Evolutionary conservation across 108 stramenopile genomes (phyloP).

Genomic region (Aurantiochytrium sp.): DNA sequence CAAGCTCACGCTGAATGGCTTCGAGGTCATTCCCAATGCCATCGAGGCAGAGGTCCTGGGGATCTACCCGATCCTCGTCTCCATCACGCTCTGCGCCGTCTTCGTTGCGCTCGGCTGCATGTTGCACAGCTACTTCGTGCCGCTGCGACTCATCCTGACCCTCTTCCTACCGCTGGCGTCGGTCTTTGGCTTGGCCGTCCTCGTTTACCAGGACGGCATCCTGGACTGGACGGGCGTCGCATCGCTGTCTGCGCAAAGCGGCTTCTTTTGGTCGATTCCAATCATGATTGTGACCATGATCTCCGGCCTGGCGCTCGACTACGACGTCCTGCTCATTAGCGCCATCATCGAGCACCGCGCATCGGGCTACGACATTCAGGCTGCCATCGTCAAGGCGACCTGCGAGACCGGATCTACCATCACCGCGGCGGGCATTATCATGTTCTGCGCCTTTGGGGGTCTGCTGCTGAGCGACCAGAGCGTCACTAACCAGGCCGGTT

Average conservation of each 20-base stretch:
- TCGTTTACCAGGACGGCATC: conserved; percentile 48
- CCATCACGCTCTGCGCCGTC: neutral
- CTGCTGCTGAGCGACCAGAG: conserved; percentile 41
- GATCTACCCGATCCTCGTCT: neutral
- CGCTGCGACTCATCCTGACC: neutral
- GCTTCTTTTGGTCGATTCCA: conserved; percentile 51
- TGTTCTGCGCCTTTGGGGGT: conserved; percentile 52
- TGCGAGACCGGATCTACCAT: conserved; percentile 47
- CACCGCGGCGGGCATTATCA: conserved; percentile 50
- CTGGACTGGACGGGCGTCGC: conserved; percentile 18
- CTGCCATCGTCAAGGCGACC: conserved; percentile 41
- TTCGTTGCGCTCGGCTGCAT: neutral
- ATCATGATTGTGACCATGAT: conserved; percentile 55
- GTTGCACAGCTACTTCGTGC: conserved; percentile 14
- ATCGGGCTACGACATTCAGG: conserved; percentile 38
- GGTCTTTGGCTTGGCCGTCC: conserved; percentile 48
- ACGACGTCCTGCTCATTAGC: conserved; percentile 53
- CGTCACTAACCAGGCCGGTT: conserved; percentile 49
- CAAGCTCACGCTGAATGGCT: neutral
- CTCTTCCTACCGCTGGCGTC: conserved; percentile 45
- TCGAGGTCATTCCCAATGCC: neutral
- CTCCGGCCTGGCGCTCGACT: conserved; percentile 55
- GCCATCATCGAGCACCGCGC: conserved; percentile 48
- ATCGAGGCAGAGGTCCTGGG: neutral
- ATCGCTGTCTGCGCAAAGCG: neutral